Percentiles rank a stretch among this genome's conserved stretches.
Conservation (phyloP, 2,329 filamentous ascomycete species). For the Calonectria pseudoturangicola region DNA sequence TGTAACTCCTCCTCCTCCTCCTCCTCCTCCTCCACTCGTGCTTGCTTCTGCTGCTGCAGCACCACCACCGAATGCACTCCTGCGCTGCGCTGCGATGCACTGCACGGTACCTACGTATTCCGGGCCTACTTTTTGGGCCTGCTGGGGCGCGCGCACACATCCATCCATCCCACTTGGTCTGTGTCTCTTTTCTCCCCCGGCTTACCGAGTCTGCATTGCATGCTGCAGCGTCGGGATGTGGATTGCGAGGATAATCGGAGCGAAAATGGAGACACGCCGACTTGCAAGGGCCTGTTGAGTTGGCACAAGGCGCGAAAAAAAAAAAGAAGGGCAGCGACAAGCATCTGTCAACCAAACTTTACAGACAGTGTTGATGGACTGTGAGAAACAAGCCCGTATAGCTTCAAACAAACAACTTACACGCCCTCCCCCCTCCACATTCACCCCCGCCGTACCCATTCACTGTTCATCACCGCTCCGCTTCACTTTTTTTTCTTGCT, state of each 20-base stretch:
- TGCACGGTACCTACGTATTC: constrained; percentile 28
- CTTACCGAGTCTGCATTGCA: constrained; percentile 24
- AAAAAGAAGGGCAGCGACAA: not conserved
- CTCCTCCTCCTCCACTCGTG: not conserved
- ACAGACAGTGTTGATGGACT: constrained; percentile 30
- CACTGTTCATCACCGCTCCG: constrained; percentile 21
- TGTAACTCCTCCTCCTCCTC: not conserved
- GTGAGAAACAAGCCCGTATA: constrained; percentile 28
- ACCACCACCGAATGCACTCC: constrained; percentile 16
- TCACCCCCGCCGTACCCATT: not conserved
- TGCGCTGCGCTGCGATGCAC: constrained; percentile 2
- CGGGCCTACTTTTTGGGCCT: constrained; percentile 21
- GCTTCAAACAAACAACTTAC: constrained; percentile 21
- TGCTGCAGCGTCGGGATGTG: constrained; percentile 20
- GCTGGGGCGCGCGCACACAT: not conserved
- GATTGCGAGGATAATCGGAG: constrained; percentile 22
- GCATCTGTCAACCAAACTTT: constrained; percentile 8
- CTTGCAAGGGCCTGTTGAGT: constrained; percentile 26
- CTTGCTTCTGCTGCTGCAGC: not conserved
- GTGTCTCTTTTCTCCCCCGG: constrained; percentile 20
- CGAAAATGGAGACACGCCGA: constrained; percentile 22
- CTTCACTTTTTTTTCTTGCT: constrained; percentile 32
- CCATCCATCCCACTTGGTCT: not conserved
- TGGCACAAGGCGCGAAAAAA: constrained; percentile 10
- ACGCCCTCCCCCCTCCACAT: constrained; percentile 24